Conservation (phyloP, 2,329 filamentous ascomycete species). For the Geoglossum cookeanum region DNA sequence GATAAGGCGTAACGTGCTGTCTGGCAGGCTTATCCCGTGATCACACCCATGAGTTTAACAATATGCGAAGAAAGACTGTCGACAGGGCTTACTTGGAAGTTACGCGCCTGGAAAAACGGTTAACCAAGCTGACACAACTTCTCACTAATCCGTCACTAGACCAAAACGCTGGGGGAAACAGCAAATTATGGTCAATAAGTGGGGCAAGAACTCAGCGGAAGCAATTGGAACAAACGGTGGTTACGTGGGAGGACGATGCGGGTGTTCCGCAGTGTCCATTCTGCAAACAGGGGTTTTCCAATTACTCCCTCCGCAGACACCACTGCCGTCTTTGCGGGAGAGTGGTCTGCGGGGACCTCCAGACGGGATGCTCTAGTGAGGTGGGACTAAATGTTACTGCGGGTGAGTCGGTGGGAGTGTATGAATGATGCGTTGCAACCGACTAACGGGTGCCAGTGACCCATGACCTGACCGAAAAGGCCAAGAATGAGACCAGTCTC, state of each 20-base stretch:
- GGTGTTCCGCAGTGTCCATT: conserved; percentile 70
- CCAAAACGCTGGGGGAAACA: conserved; percentile 24
- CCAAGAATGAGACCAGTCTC: conserved; percentile 41
- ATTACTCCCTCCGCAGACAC: conserved; percentile 81
- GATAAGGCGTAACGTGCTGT: too few species aligned
- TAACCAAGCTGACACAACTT: conserved; percentile 76
- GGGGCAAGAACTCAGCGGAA: conserved; percentile 53
- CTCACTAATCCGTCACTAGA: conserved; percentile 56
- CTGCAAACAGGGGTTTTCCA: conserved; percentile 87
- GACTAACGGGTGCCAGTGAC: conserved; percentile 12
- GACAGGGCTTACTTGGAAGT: conserved; percentile 78
- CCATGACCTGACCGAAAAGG: conserved; percentile 21
- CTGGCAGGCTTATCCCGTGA: conserved; percentile 41
- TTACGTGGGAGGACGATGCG: conserved; percentile 87
- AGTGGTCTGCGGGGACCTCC: conserved; percentile 77
- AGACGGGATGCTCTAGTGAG: conserved; percentile 69
- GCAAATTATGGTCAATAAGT: conserved; percentile 35
- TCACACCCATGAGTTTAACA: conserved; percentile 50
- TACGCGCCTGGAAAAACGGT: conserved; percentile 71
- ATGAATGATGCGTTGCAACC: not conserved
- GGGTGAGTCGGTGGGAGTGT: conserved; percentile 26
- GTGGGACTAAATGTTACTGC: conserved; percentile 60
- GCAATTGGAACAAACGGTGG: conserved; percentile 71
- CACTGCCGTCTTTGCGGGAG: conserved; percentile 88
- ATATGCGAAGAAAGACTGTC: conserved; percentile 54